Percentiles rank a stretch among this genome's conserved stretches.
These are phyloP conservation scores for Coffea humblotiana DNA, from an alignment of 305 asterid species.

Conservation along the genomic window DNA sequence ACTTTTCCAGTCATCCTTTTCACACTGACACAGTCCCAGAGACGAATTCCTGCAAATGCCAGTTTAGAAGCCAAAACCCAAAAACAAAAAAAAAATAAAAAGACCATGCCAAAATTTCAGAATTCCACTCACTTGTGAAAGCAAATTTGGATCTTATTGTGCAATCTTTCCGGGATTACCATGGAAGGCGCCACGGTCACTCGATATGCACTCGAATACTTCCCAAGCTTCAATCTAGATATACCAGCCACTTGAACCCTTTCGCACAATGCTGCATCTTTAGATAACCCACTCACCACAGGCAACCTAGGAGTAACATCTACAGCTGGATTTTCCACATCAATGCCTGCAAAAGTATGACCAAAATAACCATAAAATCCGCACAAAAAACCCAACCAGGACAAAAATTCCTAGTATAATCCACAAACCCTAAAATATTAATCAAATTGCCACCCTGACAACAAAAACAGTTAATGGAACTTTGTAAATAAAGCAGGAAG, in stretches of 20 bases:
- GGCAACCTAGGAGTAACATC: conserved; percentile 52
- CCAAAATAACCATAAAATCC: neutral
- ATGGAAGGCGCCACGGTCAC: conserved; percentile 63
- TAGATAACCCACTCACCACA: conserved; percentile 37
- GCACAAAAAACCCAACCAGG: neutral
- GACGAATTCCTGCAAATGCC: conserved; percentile 68
- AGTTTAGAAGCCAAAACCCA: conserved; percentile 8
- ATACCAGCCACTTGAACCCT: conserved; percentile 64
- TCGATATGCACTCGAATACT: conserved; percentile 66
- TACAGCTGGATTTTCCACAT: conserved; percentile 49
- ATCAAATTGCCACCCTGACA: neutral
- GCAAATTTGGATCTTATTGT: conserved; percentile 67
- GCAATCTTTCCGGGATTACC: conserved; percentile 54
- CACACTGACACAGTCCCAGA: conserved; percentile 68
- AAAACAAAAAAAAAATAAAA: no score
- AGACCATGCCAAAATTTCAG: neutral
- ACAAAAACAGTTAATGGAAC: neutral
- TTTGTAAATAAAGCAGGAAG: neutral
- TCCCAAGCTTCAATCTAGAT: conserved; percentile 63
- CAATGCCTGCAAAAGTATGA: conserved; percentile 43
- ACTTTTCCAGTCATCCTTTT: conserved; percentile 60
- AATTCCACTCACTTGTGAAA: conserved; percentile 55
- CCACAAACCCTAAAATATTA: neutral
- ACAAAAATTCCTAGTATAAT: neutral
- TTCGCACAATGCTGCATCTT: conserved; percentile 52